These are phyloP conservation scores for Fusarium verrucosum DNA, from an alignment of 2,329 filamentous ascomycete genomes.

Conservation along the genomic window DNA sequence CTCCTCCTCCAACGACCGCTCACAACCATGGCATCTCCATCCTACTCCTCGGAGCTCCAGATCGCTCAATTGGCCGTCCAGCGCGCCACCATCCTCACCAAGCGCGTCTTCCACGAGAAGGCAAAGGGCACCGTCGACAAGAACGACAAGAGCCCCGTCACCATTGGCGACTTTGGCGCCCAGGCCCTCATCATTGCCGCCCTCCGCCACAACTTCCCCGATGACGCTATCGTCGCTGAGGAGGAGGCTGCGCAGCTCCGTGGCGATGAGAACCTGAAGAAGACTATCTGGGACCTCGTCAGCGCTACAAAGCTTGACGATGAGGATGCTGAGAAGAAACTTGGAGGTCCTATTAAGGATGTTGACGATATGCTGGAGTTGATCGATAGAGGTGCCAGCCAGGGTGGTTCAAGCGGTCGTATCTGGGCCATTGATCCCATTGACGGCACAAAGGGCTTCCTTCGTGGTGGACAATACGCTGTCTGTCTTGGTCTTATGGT, in stretches of 20 bases:
- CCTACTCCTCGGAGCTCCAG: constrained; percentile 81
- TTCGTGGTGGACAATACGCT: constrained; percentile 95
- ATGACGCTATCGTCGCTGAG: constrained; percentile 92
- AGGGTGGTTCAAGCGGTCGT: constrained; percentile 76
- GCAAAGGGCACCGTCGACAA: constrained; percentile 92
- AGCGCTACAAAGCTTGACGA: constrained; percentile 72
- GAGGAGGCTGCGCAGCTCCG: constrained; percentile 88
- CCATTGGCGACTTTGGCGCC: constrained; percentile 96
- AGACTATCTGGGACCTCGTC: constrained; percentile 84
- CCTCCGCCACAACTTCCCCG: constrained; percentile 87
- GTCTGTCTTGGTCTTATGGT: constrained; percentile 93
- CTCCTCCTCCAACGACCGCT: constrained; percentile 37
- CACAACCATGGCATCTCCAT: constrained; percentile 48
- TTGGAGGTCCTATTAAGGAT: constrained; percentile 73
- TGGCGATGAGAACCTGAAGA: constrained; percentile 71
- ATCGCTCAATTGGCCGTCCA: constrained; percentile 90
- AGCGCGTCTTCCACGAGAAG: constrained; percentile 74
- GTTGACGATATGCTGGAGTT: constrained; percentile 73
- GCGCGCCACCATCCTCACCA: constrained; percentile 69
- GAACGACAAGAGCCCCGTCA: constrained; percentile 95
- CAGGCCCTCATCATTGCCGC: constrained; percentile 96
- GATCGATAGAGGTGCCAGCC: constrained; percentile 74
- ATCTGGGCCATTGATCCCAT: constrained; percentile 99
- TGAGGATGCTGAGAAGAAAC: constrained; percentile 66
- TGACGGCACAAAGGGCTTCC: constrained; percentile 96